Evolutionary conservation across 2,329 filamentous ascomycete species (phyloP).

Genomic region (Microdochium paspali): DNA sequence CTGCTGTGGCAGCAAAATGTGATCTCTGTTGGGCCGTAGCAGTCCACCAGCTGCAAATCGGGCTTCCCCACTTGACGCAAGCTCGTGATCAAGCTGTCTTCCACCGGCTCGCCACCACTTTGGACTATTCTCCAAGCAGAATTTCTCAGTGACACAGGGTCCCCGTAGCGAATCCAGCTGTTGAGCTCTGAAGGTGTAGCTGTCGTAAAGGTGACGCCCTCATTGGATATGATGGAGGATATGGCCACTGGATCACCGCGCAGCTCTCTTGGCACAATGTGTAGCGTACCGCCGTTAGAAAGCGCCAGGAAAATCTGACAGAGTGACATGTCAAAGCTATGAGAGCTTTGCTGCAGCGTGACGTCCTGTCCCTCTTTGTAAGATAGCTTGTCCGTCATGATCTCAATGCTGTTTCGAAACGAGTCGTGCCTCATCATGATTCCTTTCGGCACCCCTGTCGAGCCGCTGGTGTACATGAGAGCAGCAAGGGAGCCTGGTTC

Average conservation of each 20-base stretch:
- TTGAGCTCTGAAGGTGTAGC: slow-evolving; percentile 26
- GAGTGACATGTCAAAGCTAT: slow-evolving; percentile 23
- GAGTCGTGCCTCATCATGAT: slow-evolving; percentile 12
- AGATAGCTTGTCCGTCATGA: slow-evolving; percentile 3
- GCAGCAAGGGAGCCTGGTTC: slow-evolving; percentile 13
- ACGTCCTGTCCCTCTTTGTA: slow-evolving; percentile 8
- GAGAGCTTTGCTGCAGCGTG: slow-evolving; percentile 23
- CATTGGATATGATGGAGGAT: slow-evolving; percentile 15
- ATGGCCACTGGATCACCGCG: slow-evolving; percentile 23
- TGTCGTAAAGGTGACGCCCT: slow-evolving; percentile 21
- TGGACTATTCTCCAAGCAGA: slow-evolving; percentile 19
- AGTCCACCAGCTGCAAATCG: slow-evolving; percentile 11
- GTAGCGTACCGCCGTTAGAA: slow-evolving; percentile 17
- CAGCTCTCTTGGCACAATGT: slow-evolving; percentile 14
- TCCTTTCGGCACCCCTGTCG: slow-evolving; percentile 22
- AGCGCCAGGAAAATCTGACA: slow-evolving; percentile 21
- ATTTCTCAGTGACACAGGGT: slow-evolving; percentile 9
- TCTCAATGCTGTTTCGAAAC: slow-evolving; percentile 9
- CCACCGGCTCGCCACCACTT: slow-evolving; percentile 20
- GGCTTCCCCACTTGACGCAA: slow-evolving; percentile 1
- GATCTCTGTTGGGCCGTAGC: slow-evolving; percentile 16
- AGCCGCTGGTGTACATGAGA: slow-evolving; percentile 15
- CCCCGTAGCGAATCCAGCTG: slow-evolving; percentile 7
- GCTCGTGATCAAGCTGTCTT: neutral
- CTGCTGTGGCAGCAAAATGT: slow-evolving; percentile 6